A percentile compares a stretch with the other conserved stretches of the same genome.
Evolutionary conservation across 1,284 basidiomycete species (phyloP).

Genomic region (Irpex lacteus): DNA sequence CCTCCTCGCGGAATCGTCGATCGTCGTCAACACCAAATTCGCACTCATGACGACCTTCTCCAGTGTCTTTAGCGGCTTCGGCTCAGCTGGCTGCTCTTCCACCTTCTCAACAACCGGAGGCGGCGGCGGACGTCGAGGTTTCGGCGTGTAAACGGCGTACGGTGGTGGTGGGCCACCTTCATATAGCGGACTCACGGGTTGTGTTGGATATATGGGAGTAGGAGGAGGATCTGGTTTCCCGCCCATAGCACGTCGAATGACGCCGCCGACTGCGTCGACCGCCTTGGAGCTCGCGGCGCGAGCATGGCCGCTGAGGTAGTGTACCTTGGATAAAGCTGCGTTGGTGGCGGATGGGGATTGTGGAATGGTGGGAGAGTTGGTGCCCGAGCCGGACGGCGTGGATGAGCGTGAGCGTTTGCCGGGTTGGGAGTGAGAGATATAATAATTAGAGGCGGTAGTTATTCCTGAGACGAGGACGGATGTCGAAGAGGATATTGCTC

Average conservation of each 20-base stretch:
- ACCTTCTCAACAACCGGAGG: neutral
- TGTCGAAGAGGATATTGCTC: conserved; percentile 68
- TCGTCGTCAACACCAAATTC: conserved; percentile 69
- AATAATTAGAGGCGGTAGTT: conserved; percentile 59
- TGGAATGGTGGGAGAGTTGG: conserved; percentile 23
- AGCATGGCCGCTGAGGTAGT: conserved; percentile 63
- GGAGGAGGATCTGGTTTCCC: conserved; percentile 17
- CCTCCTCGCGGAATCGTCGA: conserved; percentile 63
- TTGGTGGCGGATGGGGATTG: conserved; percentile 17
- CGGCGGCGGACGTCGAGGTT: neutral
- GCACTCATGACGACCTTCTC: conserved; percentile 63
- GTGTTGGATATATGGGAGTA: conserved; percentile 3
- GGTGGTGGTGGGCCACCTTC: conserved; percentile 9
- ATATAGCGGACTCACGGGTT: neutral
- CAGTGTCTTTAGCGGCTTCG: conserved; percentile 22
- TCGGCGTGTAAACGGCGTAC: conserved; percentile 14
- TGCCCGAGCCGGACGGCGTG: conserved; percentile 18
- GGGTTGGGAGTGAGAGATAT: conserved; percentile 58
- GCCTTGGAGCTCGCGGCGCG: conserved; percentile 67
- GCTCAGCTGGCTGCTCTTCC: conserved; percentile 7
- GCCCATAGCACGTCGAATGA: conserved; percentile 51
- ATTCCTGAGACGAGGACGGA: conserved; percentile 63
- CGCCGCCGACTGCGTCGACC: conserved; percentile 56
- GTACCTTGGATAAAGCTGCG: conserved; percentile 52
- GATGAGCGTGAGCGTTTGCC: conserved; percentile 22